These are phyloP conservation scores for Pigoraptor vietnamica DNA, from an alignment of 78 protist genomes.

Conservation along the genomic window DNA sequence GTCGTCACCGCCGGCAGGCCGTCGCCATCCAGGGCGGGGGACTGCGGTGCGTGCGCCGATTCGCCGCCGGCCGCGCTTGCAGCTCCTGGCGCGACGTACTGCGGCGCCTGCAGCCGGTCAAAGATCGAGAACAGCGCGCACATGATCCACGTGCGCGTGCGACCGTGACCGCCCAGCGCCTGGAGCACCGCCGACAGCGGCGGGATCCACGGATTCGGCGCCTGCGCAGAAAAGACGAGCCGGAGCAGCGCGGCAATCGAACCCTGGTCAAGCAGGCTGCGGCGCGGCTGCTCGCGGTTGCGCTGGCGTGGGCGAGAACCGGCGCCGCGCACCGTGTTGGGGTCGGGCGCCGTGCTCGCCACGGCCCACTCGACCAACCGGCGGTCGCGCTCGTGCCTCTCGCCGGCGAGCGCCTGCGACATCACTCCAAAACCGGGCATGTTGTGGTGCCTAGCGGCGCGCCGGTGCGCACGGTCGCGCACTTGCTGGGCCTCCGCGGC, in stretches of 20 bases:
- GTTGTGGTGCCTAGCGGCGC: background rate
- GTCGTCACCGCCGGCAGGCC: background rate
- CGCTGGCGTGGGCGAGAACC: background rate
- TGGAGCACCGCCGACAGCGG: background rate
- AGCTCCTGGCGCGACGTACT: background rate
- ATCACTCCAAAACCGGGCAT: background rate
- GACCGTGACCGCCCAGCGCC: background rate
- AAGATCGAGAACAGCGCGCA: background rate
- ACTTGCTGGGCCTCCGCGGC: background rate
- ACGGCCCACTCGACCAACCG: background rate
- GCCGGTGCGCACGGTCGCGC: background rate
- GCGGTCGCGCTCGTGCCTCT: background rate
- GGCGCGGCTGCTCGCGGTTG: background rate
- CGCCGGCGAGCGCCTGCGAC: background rate
- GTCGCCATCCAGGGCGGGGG: background rate
- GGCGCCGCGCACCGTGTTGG: background rate
- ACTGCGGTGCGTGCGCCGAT: no score
- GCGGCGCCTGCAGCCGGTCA: background rate
- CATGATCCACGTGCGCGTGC: background rate
- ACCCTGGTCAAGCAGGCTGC: background rate
- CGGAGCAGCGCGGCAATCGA: background rate
- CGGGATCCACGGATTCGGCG: background rate
- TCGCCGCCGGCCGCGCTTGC: background rate
- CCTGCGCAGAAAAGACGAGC: background rate
- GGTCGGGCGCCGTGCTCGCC: background rate